These are phyloP conservation scores for Rhodamnia rubescens DNA, from an alignment of 345 rosid genomes.

Conservation along the genomic window DNA sequence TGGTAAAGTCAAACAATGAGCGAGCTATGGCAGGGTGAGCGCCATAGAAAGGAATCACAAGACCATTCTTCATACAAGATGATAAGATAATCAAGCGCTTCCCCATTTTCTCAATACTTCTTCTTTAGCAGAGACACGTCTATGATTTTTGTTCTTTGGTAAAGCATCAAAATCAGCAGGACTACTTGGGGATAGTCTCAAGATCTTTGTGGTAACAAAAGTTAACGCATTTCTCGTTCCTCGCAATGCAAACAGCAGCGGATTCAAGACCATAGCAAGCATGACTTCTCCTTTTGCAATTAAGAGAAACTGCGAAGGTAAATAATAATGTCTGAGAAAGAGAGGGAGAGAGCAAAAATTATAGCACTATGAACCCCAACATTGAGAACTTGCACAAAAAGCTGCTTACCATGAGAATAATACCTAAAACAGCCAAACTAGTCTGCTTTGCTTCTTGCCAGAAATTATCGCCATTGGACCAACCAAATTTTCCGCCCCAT, in stretches of 20 bases:
- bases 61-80: slow-evolving; percentile 1
- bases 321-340: not conserved
- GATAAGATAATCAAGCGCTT: slow-evolving; percentile 25
- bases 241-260: slow-evolving; percentile 55
- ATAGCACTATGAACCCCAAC: not conserved
- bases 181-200: slow-evolving; percentile 10
- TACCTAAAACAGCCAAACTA: slow-evolving; percentile 48
- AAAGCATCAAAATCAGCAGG: slow-evolving; percentile 7
- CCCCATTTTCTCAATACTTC: slow-evolving; percentile 77
- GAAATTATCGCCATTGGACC: slow-evolving; percentile 67
- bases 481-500: slow-evolving; percentile 63
- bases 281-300: slow-evolving; percentile 63
- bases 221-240: slow-evolving; percentile 50
- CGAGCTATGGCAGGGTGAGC: not conserved
- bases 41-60: not conserved
- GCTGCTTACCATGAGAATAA: slow-evolving; percentile 49
- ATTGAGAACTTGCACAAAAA: not conserved
- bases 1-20: not conserved
- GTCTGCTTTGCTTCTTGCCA: slow-evolving; percentile 71
- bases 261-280: slow-evolving; percentile 67
- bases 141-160: slow-evolving; percentile 21
- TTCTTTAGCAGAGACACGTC: slow-evolving; percentile 63
- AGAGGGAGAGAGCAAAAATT: not conserved
- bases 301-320: slow-evolving; percentile 45
- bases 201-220: slow-evolving; percentile 38